Evolutionary conservation across 2,329 filamentous ascomycete species (phyloP).

Genomic region (Clarireedia homoeocarpa): DNA sequence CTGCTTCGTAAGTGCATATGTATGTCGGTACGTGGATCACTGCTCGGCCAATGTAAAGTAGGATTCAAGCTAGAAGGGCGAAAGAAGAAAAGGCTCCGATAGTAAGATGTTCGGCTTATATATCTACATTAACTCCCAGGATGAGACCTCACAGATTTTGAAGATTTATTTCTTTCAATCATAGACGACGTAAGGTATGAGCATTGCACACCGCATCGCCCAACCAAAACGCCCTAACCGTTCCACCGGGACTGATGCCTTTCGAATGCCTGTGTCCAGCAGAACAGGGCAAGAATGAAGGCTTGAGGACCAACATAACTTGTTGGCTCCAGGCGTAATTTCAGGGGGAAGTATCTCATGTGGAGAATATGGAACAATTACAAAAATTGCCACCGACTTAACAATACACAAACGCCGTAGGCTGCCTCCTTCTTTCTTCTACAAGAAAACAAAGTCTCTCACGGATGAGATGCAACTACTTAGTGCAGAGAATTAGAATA

Average conservation of each 20-base stretch:
- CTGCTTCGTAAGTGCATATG: conserved; percentile 15
- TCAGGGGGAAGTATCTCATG: neutral
- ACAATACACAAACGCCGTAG: no score
- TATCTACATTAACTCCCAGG: neutral
- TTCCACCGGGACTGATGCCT: neutral
- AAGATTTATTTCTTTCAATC: neutral
- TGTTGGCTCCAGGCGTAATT: neutral
- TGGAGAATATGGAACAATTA: neutral
- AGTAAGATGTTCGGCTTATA: neutral
- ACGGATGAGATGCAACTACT: neutral
- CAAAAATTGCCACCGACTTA: neutral
- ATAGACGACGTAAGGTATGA: neutral
- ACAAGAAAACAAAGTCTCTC: neutral
- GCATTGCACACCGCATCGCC: neutral
- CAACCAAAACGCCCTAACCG: neutral
- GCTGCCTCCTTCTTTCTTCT: neutral
- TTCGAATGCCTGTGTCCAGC: neutral
- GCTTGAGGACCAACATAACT: neutral
- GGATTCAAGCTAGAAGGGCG: neutral
- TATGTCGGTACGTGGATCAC: neutral
- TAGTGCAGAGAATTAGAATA: neutral
- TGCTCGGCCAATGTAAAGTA: neutral
- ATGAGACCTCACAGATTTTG: no score
- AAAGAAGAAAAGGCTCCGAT: neutral
- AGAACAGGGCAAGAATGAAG: neutral